These are phyloP conservation scores for Sporisorium exsertum DNA, from an alignment of 1,284 basidiomycete genomes.

Conservation along the genomic window DNA sequence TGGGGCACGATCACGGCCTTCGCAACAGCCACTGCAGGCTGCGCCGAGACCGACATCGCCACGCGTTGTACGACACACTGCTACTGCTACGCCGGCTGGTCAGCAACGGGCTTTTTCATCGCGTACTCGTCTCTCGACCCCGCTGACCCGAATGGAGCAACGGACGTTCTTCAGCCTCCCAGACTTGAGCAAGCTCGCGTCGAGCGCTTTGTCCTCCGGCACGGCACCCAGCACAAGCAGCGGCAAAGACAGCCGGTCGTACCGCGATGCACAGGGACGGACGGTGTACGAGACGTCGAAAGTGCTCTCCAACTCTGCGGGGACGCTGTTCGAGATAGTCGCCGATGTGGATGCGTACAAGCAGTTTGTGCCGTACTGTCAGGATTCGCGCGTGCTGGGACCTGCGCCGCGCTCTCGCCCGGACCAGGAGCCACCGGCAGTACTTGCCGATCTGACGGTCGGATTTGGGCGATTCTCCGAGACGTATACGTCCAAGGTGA, in stretches of 20 bases:
- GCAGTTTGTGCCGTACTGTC: slow-evolving; percentile 90
- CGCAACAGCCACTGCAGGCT: slow-evolving; percentile 16
- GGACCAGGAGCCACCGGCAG: not conserved
- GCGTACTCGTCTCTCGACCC: not conserved
- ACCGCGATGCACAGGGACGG: slow-evolving; percentile 31
- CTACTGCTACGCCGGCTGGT: slow-evolving; percentile 12
- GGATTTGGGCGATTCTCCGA: slow-evolving; percentile 89
- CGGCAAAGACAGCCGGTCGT: slow-evolving; percentile 11
- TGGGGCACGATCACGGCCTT: slow-evolving; percentile 13
- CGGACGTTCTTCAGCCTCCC: slow-evolving; percentile 45
- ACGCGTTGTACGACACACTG: slow-evolving; percentile 11
- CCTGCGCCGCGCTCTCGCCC: not conserved
- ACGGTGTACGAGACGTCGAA: slow-evolving; percentile 45
- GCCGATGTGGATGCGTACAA: slow-evolving; percentile 88
- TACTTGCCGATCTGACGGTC: slow-evolving; percentile 83
- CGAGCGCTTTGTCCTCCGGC: slow-evolving; percentile 23
- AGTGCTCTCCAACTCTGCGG: slow-evolving; percentile 41
- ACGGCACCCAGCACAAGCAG: not conserved
- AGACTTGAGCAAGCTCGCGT: slow-evolving; percentile 46
- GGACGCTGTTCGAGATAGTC: slow-evolving; percentile 86
- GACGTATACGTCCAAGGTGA: slow-evolving; percentile 86
- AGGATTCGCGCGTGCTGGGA: slow-evolving; percentile 77
- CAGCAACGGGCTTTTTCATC: slow-evolving; percentile 17
- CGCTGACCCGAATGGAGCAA: not conserved
- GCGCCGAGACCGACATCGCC: slow-evolving; percentile 13